Base-by-base conservation (phyloP, 1,284 basidiomycete genomes). In the Ganoderma resinaceum region DNA sequence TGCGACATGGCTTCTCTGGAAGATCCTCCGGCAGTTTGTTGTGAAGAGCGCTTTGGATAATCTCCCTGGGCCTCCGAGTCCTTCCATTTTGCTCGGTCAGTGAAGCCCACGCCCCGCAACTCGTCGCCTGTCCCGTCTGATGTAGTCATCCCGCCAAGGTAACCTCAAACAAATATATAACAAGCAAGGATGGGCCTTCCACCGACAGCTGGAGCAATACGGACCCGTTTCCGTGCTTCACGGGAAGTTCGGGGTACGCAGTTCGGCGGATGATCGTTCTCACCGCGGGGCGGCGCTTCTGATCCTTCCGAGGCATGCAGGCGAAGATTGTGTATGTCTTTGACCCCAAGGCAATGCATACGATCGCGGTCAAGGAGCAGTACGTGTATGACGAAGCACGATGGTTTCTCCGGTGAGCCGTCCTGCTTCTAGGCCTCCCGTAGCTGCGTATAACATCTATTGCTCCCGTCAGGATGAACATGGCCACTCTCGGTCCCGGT, bases 281-380 rank as follows among this genome's bases (percentile, higher is more conserved):
- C 35, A 8, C 33, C 9, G 9, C 14, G 37, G 37, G 3, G 5
- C 26, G 29, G 4, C 23, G 38, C 46, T 20, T 6, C 18, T 42
- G 12, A 26, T n/a, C 8, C 18, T 23, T 29, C 49, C 42, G 9
- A 23, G 2, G 5, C 35, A 61, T 26, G 1, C 18, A 74, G 73
- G 61, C 58, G 23, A 74, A 67, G 55, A 68, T 70, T 20, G 42
- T 74, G 29, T 72, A 72, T 33, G 66, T 70, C 6, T 73, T 71
- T 43, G 73, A 74, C 46, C 67, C 73, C 2, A 60, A 58, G 14
- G 72, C 73, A 2, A 68, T 74, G 66, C 70, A 72, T 12, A 71
- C 66, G 33, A 71, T 74, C 16, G 70, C 68, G 9, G 70, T 74
- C 33, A 74, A 74, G 59, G 73, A 74, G 20, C 72, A 73, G 37